Evolutionary conservation across 2,329 filamentous ascomycete genomes (phyloP).

Genomic region (Ceratocystis huliohia): DNA sequence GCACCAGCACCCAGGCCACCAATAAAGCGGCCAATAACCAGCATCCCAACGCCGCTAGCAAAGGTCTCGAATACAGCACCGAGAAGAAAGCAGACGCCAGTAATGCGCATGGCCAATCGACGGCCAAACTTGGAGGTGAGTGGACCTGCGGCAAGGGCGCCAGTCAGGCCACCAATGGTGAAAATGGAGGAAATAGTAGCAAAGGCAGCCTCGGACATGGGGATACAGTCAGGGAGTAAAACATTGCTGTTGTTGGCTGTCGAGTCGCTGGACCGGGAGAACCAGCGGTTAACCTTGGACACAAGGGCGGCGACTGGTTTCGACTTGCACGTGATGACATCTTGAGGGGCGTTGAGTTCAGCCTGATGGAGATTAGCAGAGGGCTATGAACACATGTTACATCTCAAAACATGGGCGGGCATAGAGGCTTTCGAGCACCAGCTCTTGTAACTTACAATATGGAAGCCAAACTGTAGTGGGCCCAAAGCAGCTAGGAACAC

Average conservation of each 20-base stretch:
- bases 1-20: slow-evolving; percentile 78
- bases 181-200: slow-evolving; percentile 82
- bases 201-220: slow-evolving; percentile 71
- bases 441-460: slow-evolving; percentile 49
- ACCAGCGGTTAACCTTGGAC: slow-evolving; percentile 24
- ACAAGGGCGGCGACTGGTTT: slow-evolving; percentile 29
- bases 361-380: slow-evolving; percentile 40
- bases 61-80: slow-evolving; percentile 67
- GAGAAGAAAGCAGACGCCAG: slow-evolving; percentile 59
- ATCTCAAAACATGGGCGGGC: no score
- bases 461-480: slow-evolving; percentile 87
- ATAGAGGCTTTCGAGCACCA: no score
- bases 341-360: slow-evolving; percentile 88
- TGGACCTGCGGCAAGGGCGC: slow-evolving; percentile 68
- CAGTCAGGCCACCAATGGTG: slow-evolving; percentile 75
- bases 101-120: slow-evolving; percentile 61
- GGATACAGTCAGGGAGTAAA: slow-evolving; percentile 62
- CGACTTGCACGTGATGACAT: slow-evolving; percentile 77
- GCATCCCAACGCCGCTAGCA: slow-evolving; percentile 50
- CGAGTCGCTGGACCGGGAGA: slow-evolving; percentile 25
- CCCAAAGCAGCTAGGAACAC: slow-evolving; percentile 69
- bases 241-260: slow-evolving; percentile 22
- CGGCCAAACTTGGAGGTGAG: slow-evolving; percentile 68
- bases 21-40: slow-evolving; percentile 64
- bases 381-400: no score